These are phyloP conservation scores for Linnemannia hyalina DNA, from an alignment of 192 early-diverging fungal genomes.

Conservation along the genomic window DNA sequence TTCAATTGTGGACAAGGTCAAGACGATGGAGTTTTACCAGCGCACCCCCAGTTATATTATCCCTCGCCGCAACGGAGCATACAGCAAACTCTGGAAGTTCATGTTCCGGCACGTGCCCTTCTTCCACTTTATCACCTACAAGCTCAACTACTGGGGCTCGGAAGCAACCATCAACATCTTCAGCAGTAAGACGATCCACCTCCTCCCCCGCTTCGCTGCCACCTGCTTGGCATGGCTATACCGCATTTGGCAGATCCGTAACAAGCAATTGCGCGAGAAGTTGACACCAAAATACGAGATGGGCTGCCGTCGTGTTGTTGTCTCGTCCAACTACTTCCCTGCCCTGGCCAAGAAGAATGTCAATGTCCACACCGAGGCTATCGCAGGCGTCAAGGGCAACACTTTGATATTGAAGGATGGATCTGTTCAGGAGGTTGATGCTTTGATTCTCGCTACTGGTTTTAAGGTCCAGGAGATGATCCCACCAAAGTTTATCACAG, in stretches of 20 bases:
- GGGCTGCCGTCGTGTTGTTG: constrained; percentile 59
- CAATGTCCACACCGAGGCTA: constrained; percentile 39
- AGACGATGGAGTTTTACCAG: constrained; percentile 60
- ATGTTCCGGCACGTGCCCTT: constrained; percentile 62
- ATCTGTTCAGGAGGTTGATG: constrained; percentile 57
- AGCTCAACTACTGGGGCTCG: constrained; percentile 49
- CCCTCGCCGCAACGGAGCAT: constrained; percentile 49
- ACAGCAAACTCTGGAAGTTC: constrained; percentile 44
- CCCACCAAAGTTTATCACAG: constrained; percentile 48
- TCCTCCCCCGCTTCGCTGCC: constrained; percentile 18
- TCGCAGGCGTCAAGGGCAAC: constrained; percentile 40
- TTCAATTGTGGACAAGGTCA: constrained; percentile 56
- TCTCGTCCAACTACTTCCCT: constrained; percentile 51
- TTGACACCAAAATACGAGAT: constrained; percentile 63
- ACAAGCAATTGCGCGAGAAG: constrained; percentile 43
- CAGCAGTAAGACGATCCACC: constrained; percentile 43
- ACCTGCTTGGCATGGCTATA: constrained; percentile 30
- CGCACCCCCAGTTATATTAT: constrained; percentile 64
- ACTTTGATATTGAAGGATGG: constrained; percentile 53
- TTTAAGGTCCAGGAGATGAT: constrained; percentile 59
- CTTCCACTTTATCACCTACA: constrained; percentile 41
- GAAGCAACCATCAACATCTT: constrained; percentile 46
- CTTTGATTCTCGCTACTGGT: constrained; percentile 67
- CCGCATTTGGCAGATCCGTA: constrained; percentile 34
- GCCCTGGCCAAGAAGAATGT: constrained; percentile 47